Evolutionary conservation across 352 stramenopile genomes (phyloP).

Genomic region (Phytophthora idaei): DNA sequence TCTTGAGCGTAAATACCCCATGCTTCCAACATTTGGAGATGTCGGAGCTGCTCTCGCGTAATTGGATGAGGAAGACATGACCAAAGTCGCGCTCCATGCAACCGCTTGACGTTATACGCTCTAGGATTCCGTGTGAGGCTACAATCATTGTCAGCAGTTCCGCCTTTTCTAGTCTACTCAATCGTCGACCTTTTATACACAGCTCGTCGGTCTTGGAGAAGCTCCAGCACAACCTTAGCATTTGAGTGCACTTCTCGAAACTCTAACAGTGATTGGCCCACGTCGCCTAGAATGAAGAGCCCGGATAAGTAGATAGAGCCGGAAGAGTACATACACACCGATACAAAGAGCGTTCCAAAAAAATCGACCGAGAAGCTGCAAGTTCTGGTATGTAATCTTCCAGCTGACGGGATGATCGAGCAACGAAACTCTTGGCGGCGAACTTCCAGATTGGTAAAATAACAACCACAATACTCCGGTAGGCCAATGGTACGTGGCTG

Average conservation of each 20-base stretch:
- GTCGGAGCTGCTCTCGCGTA: background rate
- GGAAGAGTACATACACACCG: conserved; percentile 17
- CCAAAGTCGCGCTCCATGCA: background rate
- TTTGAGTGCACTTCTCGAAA: conserved; percentile 9
- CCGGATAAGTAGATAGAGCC: background rate
- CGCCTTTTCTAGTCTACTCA: background rate
- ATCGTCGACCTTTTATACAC: background rate
- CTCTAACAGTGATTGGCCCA: conserved; percentile 5
- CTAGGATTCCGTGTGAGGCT: conserved; percentile 1
- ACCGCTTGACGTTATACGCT: background rate
- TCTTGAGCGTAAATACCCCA: background rate
- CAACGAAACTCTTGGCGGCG: conserved; percentile 1
- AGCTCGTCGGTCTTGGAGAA: background rate
- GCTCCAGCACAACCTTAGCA: background rate
- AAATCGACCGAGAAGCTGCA: conserved; percentile 20
- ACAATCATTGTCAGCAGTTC: conserved; percentile 1
- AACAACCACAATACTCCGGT: conserved; percentile 1
- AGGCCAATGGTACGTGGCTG: background rate
- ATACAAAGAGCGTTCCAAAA: conserved; percentile 21
- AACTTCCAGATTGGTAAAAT: conserved; percentile 16
- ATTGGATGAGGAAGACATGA: conserved; percentile 3
- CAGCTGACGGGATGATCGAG: background rate
- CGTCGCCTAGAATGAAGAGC: background rate
- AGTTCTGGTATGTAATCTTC: conserved; percentile 17
- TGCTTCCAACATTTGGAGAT: background rate